These are phyloP conservation scores for Berkeleyomyces rouxiae DNA, from an alignment of 2,329 filamentous ascomycete genomes.

Conservation along the genomic window DNA sequence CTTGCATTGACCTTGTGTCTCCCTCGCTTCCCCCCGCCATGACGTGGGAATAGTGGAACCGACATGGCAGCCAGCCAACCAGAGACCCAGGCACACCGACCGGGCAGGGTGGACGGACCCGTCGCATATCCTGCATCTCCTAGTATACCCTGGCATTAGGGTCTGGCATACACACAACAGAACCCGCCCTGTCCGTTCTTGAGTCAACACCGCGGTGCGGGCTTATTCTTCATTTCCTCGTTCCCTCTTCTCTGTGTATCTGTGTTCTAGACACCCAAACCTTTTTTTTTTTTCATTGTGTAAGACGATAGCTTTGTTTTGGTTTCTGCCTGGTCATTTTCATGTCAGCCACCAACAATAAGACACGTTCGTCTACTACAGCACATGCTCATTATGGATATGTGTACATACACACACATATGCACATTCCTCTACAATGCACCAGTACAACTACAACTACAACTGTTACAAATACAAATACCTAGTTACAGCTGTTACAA, in stretches of 20 bases:
- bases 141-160: not conserved
- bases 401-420: no score
- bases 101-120: not conserved
- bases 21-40: not conserved
- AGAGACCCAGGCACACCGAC: not conserved
- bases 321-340: no score
- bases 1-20: not conserved
- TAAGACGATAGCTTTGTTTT: not conserved
- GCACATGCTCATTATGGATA: no score
- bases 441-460: no score
- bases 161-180: not conserved
- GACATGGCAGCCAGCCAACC: not conserved
- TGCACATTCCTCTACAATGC: no score
- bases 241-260: not conserved
- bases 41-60: not conserved
- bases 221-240: not conserved
- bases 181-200: not conserved
- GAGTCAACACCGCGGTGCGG: not conserved
- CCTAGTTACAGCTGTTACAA: no score
- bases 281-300: not conserved
- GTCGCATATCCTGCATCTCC: no score
- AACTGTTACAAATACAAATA: no score
- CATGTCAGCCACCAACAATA: no score
- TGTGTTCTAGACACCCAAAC: not conserved
- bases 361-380: no score